Conservation (phyloP, 2,329 filamentous ascomycete species). For the Chaetomiaceae sp. region DNA sequence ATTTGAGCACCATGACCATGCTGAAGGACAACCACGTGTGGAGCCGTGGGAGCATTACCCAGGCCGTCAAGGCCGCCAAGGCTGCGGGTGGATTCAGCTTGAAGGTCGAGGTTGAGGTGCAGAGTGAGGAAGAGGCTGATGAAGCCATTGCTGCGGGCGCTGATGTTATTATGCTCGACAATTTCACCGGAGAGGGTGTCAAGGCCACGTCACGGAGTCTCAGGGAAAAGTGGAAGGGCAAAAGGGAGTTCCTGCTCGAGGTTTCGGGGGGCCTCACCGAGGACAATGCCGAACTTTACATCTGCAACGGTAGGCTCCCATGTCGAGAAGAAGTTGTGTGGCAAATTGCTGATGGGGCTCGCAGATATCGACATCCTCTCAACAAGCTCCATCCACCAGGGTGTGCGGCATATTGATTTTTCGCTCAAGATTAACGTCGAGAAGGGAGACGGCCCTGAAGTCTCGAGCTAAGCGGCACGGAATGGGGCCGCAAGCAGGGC, state of each 20-base stretch:
- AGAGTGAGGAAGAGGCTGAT: conserved; percentile 80
- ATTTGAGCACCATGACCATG: conserved; percentile 95
- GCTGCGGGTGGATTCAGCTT: conserved; percentile 81
- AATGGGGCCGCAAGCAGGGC: neutral
- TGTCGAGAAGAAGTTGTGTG: neutral
- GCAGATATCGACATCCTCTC: conserved; percentile 90
- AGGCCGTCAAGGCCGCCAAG: conserved; percentile 80
- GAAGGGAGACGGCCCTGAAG: conserved; percentile 21
- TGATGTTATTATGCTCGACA: conserved; percentile 96
- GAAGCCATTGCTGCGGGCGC: conserved; percentile 88
- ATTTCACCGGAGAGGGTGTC: conserved; percentile 79
- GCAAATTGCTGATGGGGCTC: conserved; percentile 19
- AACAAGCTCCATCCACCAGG: conserved; percentile 95
- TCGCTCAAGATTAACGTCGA: conserved; percentile 74
- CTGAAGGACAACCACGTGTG: conserved; percentile 99
- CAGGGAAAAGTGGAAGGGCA: conserved; percentile 75
- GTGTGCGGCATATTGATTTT: conserved; percentile 89
- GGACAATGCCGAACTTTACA: conserved; percentile 77
- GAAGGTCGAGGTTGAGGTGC: conserved; percentile 95
- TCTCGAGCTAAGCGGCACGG: conserved; percentile 17
- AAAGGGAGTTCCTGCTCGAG: conserved; percentile 74
- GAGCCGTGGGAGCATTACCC: conserved; percentile 79
- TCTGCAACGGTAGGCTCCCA: conserved; percentile 59
- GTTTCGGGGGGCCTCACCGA: conserved; percentile 86
- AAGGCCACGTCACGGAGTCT: conserved; percentile 68